Percentiles rank a stretch among this genome's conserved stretches.
Conservation (phyloP, 1,139 yeast genomes). For the Suhomyces terraborum region DNA sequence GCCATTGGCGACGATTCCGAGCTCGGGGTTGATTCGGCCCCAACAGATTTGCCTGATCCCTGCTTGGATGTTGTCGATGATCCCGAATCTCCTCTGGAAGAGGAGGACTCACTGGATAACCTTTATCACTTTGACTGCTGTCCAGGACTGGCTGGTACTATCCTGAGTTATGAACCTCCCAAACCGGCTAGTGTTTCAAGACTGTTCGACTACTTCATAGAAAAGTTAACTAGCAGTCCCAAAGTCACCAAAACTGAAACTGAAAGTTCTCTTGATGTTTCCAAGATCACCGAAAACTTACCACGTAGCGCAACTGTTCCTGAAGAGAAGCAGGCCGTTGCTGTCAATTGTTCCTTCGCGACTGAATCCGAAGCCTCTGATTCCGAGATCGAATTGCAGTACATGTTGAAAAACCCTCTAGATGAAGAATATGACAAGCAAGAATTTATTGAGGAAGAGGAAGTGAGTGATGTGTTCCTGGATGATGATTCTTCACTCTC, state of each 20-base stretch:
- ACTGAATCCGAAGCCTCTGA: background rate
- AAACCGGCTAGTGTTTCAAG: background rate
- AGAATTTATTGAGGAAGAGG: background rate
- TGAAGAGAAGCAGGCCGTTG: background rate
- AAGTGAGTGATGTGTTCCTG: background rate
- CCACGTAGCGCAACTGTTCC: background rate
- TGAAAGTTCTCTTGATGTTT: background rate
- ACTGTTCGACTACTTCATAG: slow-evolving; percentile 8
- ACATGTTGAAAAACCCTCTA: background rate
- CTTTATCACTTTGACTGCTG: slow-evolving; percentile 13
- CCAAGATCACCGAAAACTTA: background rate
- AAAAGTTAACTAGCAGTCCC: background rate
- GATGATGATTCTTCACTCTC: background rate
- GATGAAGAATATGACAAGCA: background rate
- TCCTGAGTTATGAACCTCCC: slow-evolving; percentile 8
- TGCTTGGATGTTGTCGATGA: slow-evolving; percentile 4
- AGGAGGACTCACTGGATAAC: slow-evolving; percentile 13
- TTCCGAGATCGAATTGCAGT: background rate
- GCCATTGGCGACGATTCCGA: slow-evolving; percentile 13
- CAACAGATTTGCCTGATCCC: background rate
- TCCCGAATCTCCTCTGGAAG: slow-evolving; percentile 2
- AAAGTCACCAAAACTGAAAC: background rate
- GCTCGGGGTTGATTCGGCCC: background rate
- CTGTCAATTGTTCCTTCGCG: background rate
- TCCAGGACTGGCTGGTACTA: slow-evolving; percentile 14